These are phyloP conservation scores for Microbotryum lychnidis-dioicae DNA, from an alignment of 1,284 basidiomycete species.

Conservation along the genomic window DNA sequence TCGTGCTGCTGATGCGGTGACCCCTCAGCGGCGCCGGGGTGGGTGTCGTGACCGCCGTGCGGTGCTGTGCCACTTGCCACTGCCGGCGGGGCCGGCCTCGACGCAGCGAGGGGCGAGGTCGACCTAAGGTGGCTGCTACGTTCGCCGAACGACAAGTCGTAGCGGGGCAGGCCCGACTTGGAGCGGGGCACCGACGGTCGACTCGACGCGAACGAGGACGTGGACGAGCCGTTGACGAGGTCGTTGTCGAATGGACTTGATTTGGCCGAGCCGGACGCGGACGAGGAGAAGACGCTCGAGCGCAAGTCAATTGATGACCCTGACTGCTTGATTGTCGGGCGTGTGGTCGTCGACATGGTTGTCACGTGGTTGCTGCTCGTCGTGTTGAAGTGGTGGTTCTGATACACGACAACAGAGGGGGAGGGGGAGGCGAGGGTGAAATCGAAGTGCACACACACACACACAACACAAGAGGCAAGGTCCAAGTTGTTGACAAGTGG, in stretches of 20 bases:
- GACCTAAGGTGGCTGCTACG: background rate
- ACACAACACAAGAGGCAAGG: background rate
- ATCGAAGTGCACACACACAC: background rate
- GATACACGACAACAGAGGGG: background rate
- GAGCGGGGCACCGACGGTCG: background rate
- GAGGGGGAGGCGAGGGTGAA: background rate
- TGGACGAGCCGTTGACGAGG: conserved; percentile 1
- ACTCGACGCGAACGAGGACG: background rate
- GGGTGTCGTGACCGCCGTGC: no score
- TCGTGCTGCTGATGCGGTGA: no score
- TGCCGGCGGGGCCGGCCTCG: background rate
- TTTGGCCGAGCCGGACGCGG: background rate
- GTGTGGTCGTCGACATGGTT: conserved; percentile 11
- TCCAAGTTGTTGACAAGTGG: background rate
- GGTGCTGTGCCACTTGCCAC: no score
- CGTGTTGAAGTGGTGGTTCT: no score
- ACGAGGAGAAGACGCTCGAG: conserved; percentile 13
- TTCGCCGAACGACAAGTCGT: no score
- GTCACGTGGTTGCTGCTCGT: conserved; percentile 15
- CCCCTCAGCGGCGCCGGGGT: no score
- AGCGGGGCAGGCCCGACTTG: background rate
- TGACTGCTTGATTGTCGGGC: conserved; percentile 4
- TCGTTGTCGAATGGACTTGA: background rate
- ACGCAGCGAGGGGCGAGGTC: background rate
- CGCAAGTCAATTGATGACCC: conserved; percentile 22